These are phyloP conservation scores for Pseudogymnoascus sp. DNA, from an alignment of 2,329 filamentous ascomycete genomes.

Conservation along the genomic window DNA sequence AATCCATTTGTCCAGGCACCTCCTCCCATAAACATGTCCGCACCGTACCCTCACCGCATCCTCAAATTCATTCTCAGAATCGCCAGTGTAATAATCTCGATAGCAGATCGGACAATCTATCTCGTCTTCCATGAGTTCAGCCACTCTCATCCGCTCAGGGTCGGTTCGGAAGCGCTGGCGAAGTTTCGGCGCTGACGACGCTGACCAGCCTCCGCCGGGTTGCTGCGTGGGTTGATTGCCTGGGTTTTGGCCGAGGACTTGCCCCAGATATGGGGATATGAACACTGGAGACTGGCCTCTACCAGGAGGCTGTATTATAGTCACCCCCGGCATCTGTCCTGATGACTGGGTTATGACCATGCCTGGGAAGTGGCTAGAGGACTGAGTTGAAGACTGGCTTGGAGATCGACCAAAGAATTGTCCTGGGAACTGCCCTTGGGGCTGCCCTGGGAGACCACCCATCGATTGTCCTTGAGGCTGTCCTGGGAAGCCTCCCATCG, in stretches of 20 bases:
- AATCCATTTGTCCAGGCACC: slow-evolving; percentile 5
- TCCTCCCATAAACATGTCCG: slow-evolving; percentile 2
- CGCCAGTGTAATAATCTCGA: not conserved
- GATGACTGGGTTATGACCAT: not conserved
- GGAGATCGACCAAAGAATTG: not conserved
- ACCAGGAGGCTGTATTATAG: not conserved
- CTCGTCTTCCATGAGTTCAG: not conserved
- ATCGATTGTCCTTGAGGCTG: not conserved
- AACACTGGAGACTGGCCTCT: not conserved
- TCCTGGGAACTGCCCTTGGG: not conserved
- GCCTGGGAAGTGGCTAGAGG: not conserved
- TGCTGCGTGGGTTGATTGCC: not conserved
- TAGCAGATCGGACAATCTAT: slow-evolving; percentile 8
- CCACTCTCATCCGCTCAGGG: not conserved
- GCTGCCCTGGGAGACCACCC: not conserved
- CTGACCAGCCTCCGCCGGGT: not conserved
- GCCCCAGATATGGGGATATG: not conserved
- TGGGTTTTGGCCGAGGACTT: not conserved
- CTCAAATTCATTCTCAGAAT: not conserved
- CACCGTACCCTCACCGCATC: slow-evolving; percentile 1
- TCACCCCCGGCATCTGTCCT: not conserved
- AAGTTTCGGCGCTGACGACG: not conserved
- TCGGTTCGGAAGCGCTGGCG: not conserved
- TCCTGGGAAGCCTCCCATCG: not conserved
- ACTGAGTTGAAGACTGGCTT: not conserved